These are phyloP conservation scores for Lipomyces yamadae DNA, from an alignment of 805 yeast genomes.

Conservation along the genomic window DNA sequence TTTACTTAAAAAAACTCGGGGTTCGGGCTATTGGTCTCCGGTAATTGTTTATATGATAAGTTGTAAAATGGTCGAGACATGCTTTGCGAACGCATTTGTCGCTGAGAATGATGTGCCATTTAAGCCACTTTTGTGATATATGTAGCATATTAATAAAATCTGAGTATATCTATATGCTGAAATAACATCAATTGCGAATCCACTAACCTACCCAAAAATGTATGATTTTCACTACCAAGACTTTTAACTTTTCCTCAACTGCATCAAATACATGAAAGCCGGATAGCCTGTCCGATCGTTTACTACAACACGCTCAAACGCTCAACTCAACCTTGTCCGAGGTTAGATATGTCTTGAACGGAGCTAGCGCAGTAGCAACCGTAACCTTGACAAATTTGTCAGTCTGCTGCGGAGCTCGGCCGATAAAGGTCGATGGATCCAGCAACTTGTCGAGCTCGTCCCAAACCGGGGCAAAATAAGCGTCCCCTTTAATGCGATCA, in stretches of 20 bases:
- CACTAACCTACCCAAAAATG: background rate
- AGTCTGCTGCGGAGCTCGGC: slow-evolving; percentile 98
- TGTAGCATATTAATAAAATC: background rate
- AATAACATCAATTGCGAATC: background rate
- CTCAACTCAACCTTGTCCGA: slow-evolving; percentile 74
- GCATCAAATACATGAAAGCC: background rate
- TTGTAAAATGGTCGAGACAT: too few relatives aligned
- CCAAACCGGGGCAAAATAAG: slow-evolving; percentile 76
- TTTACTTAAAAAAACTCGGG: background rate
- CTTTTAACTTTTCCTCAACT: background rate
- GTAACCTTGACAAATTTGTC: slow-evolving; percentile 87
- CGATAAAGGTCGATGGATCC: slow-evolving; percentile 93
- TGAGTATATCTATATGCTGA: background rate
- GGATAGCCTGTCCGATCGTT: background rate
- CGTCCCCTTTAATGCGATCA: slow-evolving; percentile 47
- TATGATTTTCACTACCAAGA: background rate
- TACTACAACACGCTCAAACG: slow-evolving; percentile 56
- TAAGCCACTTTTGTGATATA: background rate
- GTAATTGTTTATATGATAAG: too few relatives aligned
- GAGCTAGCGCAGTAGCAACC: slow-evolving; percentile 79
- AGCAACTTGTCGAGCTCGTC: slow-evolving; percentile 75
- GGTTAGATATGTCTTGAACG: slow-evolving; percentile 63
- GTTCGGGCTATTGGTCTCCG: background rate
- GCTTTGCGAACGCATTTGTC: background rate
- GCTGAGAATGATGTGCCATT: background rate